A percentile compares a stretch with the other conserved stretches of the same genome.
Conservation (phyloP, 495 filamentous ascomycete genomes). For the Penicillium riverlandense region DNA sequence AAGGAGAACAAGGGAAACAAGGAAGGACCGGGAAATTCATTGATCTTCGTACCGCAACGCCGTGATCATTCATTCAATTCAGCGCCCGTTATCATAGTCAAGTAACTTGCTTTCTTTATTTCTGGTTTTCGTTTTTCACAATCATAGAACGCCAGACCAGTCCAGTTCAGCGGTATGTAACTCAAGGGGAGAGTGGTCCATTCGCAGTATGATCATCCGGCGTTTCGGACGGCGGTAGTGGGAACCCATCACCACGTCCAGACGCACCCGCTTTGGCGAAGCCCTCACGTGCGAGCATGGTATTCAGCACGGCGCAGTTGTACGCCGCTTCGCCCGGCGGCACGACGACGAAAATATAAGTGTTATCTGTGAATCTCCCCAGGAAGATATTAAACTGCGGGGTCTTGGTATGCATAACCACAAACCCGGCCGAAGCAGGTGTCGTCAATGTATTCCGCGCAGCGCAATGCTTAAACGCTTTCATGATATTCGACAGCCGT, state of each 20-base stretch:
- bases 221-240: conserved; percentile 29
- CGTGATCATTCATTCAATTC: background rate
- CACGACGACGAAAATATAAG: conserved; percentile 85
- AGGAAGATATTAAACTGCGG: conserved; percentile 85
- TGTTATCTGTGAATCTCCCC: conserved; percentile 89
- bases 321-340: conserved; percentile 82
- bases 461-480: conserved; percentile 86
- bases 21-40: conserved; percentile 8
- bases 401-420: conserved; percentile 61
- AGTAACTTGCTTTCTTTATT: too few species aligned
- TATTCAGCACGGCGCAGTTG: conserved; percentile 84
- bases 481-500: conserved; percentile 91
- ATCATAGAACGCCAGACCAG: background rate
- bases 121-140: too few species aligned
- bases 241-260: conserved; percentile 37
- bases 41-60: conserved; percentile 21
- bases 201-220: conserved; percentile 19
- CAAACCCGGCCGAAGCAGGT: conserved; percentile 49
- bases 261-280: conserved; percentile 49
- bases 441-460: conserved; percentile 48
- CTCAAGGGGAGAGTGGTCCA: conserved; percentile 4
- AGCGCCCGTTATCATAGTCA: conserved; percentile 9
- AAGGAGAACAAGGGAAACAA: conserved; percentile 1
- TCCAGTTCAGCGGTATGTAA: background rate
- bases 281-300: conserved; percentile 71